A percentile compares a stretch with the other conserved stretches of the same genome.
These are phyloP conservation scores for Phaseolus coccineus DNA, from an alignment of 331 rosid species.

Conservation along the genomic window DNA sequence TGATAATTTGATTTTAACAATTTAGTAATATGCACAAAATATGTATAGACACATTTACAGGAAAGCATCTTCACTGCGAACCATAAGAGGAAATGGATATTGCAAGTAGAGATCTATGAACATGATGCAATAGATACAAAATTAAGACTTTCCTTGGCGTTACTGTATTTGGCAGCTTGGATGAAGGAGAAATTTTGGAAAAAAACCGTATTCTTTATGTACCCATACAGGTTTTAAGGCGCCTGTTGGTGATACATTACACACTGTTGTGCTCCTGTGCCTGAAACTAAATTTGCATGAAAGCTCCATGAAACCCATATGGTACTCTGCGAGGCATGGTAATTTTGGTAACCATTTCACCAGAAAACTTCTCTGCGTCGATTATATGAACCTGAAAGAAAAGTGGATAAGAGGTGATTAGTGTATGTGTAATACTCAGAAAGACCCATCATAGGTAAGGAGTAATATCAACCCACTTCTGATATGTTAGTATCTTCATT, in stretches of 20 bases:
- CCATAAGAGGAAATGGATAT: too few species aligned
- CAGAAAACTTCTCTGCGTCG: constrained; percentile 55
- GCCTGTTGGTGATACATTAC: background rate
- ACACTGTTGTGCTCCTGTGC: constrained; percentile 18
- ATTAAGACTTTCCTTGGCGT: too few species aligned
- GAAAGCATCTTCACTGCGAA: too few species aligned
- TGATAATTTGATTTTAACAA: too few species aligned
- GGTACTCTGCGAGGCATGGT: constrained; percentile 77
- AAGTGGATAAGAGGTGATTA: background rate
- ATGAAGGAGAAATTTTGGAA: too few species aligned
- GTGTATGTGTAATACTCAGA: background rate
- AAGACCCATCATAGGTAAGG: background rate
- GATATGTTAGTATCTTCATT: constrained; percentile 70
- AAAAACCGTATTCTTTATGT: too few species aligned
- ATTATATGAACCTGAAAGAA: constrained; percentile 62
- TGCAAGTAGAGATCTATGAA: too few species aligned
- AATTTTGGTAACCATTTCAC: constrained; percentile 60
- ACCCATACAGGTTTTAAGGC: background rate
- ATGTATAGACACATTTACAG: too few species aligned
- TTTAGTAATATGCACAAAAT: too few species aligned
- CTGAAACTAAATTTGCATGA: constrained; percentile 55
- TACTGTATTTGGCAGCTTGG: too few species aligned
- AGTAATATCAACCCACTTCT: constrained; percentile 49
- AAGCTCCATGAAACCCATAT: constrained; percentile 81
- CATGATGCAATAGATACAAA: too few species aligned